Percentiles rank a stretch among this genome's conserved stretches.
phyloP scores from a whole-genome alignment of 1,284 basidiomycete species.

The Pseudozyma sp. region DNA sequence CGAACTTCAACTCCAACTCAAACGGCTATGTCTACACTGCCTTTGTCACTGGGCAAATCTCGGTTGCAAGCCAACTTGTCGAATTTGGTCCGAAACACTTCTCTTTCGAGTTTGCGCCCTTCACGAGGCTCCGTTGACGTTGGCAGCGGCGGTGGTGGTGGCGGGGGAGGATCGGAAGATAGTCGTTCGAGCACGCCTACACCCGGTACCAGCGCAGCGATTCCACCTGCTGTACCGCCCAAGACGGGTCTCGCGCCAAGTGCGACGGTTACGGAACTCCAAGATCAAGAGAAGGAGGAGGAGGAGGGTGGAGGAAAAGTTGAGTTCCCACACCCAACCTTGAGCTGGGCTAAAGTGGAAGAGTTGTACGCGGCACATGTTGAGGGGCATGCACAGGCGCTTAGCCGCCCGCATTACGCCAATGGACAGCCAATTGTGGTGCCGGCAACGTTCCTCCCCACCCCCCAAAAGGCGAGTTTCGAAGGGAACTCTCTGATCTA shows the following conservation, averaged over 20 bases:
- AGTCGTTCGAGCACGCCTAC: not conserved
- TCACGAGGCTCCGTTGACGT: not conserved
- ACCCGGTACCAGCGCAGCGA: not conserved
- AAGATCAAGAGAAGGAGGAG: not conserved
- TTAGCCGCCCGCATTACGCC: not conserved
- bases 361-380: constrained; percentile 1
- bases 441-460: constrained; percentile 8
- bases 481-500: not conserved
- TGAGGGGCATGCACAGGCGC: constrained; percentile 24
- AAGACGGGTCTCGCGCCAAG: constrained; percentile 5
- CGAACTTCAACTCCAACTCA: constrained; percentile 17
- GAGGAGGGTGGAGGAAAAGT: not conserved
- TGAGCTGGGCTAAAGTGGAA: not conserved
- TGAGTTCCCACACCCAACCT: not conserved
- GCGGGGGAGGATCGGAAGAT: not conserved
- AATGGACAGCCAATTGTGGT: not conserved
- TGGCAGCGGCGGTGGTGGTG: not conserved
- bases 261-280: too few species aligned
- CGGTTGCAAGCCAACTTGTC: constrained; percentile 30
- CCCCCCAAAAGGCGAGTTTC: not conserved
- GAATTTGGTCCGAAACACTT: constrained; percentile 19
- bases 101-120: constrained; percentile 8
- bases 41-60: constrained; percentile 8
- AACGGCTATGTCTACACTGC: not conserved
- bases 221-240: constrained; percentile 13